phyloP scores from a whole-genome alignment of 148 eudicot species.

The Mesembryanthemum crystallinum region DNA sequence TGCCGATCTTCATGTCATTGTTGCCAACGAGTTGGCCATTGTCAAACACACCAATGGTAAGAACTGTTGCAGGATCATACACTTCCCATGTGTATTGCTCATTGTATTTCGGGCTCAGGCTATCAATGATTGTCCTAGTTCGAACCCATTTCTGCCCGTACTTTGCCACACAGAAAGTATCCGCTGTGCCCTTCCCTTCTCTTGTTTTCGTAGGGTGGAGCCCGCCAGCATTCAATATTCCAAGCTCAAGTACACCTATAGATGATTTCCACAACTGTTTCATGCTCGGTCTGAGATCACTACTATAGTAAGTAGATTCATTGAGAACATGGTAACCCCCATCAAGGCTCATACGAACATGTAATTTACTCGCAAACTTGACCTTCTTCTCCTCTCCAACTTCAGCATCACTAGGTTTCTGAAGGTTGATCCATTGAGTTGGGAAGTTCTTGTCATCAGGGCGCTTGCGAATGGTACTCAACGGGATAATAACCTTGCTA shows the following conservation, averaged over 20 bases:
- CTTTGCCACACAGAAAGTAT: slow-evolving; percentile 86
- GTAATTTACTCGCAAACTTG: slow-evolving; percentile 70
- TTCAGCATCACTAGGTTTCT: slow-evolving; percentile 39
- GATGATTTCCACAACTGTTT: slow-evolving; percentile 82
- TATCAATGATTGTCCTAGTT: slow-evolving; percentile 71
- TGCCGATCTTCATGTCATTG: slow-evolving; percentile 57
- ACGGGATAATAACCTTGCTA: slow-evolving; percentile 53
- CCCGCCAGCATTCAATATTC: slow-evolving; percentile 59
- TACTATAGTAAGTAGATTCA: slow-evolving; percentile 82
- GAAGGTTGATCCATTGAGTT: slow-evolving; percentile 63
- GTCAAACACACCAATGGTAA: slow-evolving; percentile 76
- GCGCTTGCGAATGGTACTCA: slow-evolving; percentile 52
- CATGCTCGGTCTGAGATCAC: slow-evolving; percentile 81
- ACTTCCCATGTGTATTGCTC: slow-evolving; percentile 98
- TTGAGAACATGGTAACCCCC: slow-evolving; percentile 92
- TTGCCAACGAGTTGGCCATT: slow-evolving; percentile 51
- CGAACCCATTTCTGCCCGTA: slow-evolving; percentile 86
- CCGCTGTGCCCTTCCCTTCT: slow-evolving; percentile 68
- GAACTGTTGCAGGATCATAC: slow-evolving; percentile 78
- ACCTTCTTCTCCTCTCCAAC: slow-evolving; percentile 39
- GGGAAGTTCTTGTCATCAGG: slow-evolving; percentile 64
- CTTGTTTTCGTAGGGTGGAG: slow-evolving; percentile 72
- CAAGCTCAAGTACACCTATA: slow-evolving; percentile 72
- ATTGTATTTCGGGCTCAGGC: slow-evolving; percentile 69
- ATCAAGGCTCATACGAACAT: slow-evolving; percentile 73